Percentiles rank a stretch among this genome's conserved stretches.
Evolutionary conservation across 306 rosid genomes (phyloP).

Genomic region (Acmispon strigosus): DNA sequence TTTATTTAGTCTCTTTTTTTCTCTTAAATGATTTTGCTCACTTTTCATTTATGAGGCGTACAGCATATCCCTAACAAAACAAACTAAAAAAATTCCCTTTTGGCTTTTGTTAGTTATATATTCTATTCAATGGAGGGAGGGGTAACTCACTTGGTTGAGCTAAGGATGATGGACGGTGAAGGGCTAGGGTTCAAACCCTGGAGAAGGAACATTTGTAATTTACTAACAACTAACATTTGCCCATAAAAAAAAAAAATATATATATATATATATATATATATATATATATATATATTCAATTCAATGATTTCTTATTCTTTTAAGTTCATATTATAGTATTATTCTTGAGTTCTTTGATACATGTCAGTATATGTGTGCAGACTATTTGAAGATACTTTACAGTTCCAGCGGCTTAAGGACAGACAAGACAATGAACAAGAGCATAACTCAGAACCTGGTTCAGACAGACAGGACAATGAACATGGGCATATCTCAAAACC

Average conservation of each 20-base stretch:
- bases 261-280: too few species aligned
- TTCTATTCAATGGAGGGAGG: neutral
- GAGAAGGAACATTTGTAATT: too few species aligned
- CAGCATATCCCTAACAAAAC: neutral
- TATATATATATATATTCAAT: neutral
- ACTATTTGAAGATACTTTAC: slow-evolving; percentile 39
- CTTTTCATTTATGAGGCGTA: neutral
- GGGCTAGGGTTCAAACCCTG: too few species aligned
- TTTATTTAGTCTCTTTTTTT: neutral
- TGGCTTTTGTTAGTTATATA: neutral
- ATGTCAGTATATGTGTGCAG: slow-evolving; percentile 21
- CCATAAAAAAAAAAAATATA: too few species aligned
- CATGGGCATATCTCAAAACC: neutral
- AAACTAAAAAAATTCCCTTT: neutral
- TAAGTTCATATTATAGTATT: neutral
- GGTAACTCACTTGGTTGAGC: too few species aligned
- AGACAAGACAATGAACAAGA: slow-evolving; percentile 18
- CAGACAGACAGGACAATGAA: slow-evolving; percentile 26
- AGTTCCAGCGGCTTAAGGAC: slow-evolving; percentile 34
- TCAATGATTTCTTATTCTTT: neutral
- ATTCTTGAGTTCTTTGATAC: neutral
- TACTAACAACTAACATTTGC: too few species aligned
- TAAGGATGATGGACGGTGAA: too few species aligned
- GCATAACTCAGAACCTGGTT: neutral
- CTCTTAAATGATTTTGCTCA: neutral